Conservation (phyloP, 2,329 filamentous ascomycete species). For the Cladosporium phlei region DNA sequence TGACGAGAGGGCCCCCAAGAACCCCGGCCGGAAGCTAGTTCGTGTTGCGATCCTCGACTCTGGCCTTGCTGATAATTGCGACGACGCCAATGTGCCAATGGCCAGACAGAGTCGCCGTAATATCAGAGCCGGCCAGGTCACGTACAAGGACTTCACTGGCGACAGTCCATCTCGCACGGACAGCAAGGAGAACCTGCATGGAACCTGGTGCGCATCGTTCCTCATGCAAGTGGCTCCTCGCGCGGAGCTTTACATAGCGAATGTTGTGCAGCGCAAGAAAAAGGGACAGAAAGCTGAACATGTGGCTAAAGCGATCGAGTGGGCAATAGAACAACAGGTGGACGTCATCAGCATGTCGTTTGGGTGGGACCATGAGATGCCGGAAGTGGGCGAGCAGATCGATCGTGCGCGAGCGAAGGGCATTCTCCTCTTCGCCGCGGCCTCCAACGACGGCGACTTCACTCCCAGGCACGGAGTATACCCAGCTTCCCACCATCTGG, state of each 20-base stretch:
- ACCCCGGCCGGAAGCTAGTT: neutral
- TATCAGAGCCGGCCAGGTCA: neutral
- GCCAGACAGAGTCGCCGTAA: neutral
- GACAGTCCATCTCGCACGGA: neutral
- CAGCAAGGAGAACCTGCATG: neutral
- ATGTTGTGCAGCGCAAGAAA: neutral
- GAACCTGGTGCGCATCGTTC: neutral
- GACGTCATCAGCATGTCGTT: slow-evolving; percentile 3
- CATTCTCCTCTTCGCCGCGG: neutral
- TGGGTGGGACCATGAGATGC: neutral
- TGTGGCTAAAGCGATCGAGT: neutral
- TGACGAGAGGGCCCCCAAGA: neutral
- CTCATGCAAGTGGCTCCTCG: neutral
- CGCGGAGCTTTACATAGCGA: neutral
- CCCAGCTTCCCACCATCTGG: neutral
- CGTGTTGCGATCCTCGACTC: neutral
- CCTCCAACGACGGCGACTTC: neutral
- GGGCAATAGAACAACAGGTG: neutral
- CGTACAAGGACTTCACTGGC: neutral
- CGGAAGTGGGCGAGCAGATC: neutral
- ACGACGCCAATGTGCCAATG: neutral
- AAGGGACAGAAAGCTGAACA: neutral
- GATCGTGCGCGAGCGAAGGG: neutral
- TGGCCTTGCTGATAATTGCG: neutral
- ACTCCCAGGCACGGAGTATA: neutral